Evolutionary conservation across 495 filamentous ascomycete genomes (phyloP), one percentile per base, ranked within the genome.

Genomic region (Trichoderma reesei): DNA sequence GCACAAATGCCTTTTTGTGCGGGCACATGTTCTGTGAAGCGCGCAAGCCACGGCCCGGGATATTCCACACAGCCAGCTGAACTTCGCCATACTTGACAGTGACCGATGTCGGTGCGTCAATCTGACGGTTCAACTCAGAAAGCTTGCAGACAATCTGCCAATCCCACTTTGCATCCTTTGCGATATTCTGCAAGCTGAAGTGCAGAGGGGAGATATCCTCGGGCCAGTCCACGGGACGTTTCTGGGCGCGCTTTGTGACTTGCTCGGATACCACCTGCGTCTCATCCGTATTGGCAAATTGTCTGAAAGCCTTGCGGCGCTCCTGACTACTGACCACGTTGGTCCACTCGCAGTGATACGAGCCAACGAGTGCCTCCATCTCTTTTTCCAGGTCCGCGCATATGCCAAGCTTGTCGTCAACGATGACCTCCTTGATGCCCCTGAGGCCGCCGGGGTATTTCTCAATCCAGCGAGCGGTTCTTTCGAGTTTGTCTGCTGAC

Each of bases 1-100:
- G 83, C 37, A 91, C 88, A 73, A 98, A 97, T 0, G 92, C 86
- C 36, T 92, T 89, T 76, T 96, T 96, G 76, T 96, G 91, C 14
- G 93, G 93, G 72, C 93, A 98, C 93, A 98, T 98, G 73, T 98
- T 92, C 80, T 98, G 93, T 16, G 88, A 88, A n/a, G 90, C 89
- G 71, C 92, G 94, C 44, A 48, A 62, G 76, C 84, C 96, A 61
- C 85, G 83, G 20, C 91, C 93, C 65, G 84, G 83, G 66, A 97
- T 80, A 71, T 91, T 91, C 83, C 94, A 97, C 65, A 97, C 79
- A 18, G 92, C 92, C 5, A 97, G 83, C 73, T 98, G 93, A 0
- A 92, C 96, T 72, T 96, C 92, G 11, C 91, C 90, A 31, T 90
- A 84, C 78, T 96, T 96, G 73, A 96, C 76, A 46, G 85, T 86